Base-by-base conservation (phyloP, 192 early-diverging fungal species). In the Rhizophagus prolifer region DNA sequence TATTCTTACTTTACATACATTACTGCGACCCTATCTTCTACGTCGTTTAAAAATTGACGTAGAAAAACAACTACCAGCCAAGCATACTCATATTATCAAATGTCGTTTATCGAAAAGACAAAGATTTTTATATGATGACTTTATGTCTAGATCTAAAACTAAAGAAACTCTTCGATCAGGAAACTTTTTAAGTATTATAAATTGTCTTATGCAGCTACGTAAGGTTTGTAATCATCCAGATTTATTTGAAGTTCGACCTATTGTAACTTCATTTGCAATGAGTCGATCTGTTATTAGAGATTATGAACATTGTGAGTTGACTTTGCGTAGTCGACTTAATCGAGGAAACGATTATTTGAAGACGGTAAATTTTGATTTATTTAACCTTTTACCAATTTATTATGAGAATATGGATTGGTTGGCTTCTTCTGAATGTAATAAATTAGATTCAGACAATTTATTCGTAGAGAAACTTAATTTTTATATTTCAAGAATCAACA, bases 141-240 rank as follows among this genome's bases (percentile, higher is more conserved):
- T 90, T 67, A 94, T 95, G 94, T 86, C 88, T 25, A 90, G 94
- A 9, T 88, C 91, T 30, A 91, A 91, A 80, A 95, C 94, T 10
- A 90, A 87, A 47, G 91, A 92, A 62, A 91, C 90, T 3, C 81
- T 95, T 34, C 85, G 84, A 12, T 82, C 85, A 3, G 93, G 92
- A 19, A 90, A 92, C 68, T 94, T 94, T 73, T 64, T 94, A 76
- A 89, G 88, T 74, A 91, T 92, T 38, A 92, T 93, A 75, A 91
- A 90, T 65, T 91, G 90, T 31, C 62, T 94, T 69, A 90, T 90
- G 90, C 91, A 94, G 80, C 83, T 93, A 66, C 90, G 92, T 62
- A 84, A 89, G 74, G 86, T 89, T 47, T 83, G 91, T 72, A 86
- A 88, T 75, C 78, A 84, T 41, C 82, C 85, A 65, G 81, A 91